Evolutionary conservation across 768 basidiomycete species (phyloP), one percentile per base, ranked within the genome.

Genomic region (Trametes cubensis): DNA sequence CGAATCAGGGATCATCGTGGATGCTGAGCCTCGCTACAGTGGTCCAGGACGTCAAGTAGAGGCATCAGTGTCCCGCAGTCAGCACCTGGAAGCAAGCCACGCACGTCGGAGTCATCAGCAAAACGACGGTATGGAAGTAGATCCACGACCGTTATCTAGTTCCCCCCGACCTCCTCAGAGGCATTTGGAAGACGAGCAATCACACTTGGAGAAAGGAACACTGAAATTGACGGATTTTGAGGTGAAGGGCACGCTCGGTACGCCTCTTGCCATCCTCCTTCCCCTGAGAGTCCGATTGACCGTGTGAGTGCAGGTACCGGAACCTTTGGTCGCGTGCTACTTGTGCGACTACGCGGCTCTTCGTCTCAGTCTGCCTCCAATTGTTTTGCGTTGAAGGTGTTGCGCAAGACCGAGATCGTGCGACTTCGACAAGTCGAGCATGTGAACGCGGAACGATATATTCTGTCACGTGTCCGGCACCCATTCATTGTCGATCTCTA

Each of bases 401-500:
- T 95, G 42, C 87, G 86, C 64, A 95, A 96, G 75, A 83, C 84
- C 4, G 90, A 94, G 66, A 87, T 95, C 58, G 89, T 94, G 53
- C 85, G 88, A 50, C 83, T 98, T 51, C 91, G 95, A 47, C 97
- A 99, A 73, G 92, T 98, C 55, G 95, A 98, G 72, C 97, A 99
- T 73, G 95, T 98, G 70, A 98, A 96, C 70, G 94, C 93, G 10
- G 97, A 99, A 73, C 87, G 95, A 21, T 88, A 89, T 70, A 98
- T 98, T 66, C 86, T 99, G 39, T 93, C 93, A 20, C 85, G 89
- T 38, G 88, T 97, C 45, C 86, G 89, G 48, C 95, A 98, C 72
- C 95, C 95, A 2, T 98, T 98, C 76, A 86, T 99, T 64, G 95
- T 99, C 63, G 95, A 98, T 69, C 86, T 99, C 65, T 96, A 92